phyloP scores from a whole-genome alignment of 768 basidiomycete species.

The Tubosaeta sp. region DNA sequence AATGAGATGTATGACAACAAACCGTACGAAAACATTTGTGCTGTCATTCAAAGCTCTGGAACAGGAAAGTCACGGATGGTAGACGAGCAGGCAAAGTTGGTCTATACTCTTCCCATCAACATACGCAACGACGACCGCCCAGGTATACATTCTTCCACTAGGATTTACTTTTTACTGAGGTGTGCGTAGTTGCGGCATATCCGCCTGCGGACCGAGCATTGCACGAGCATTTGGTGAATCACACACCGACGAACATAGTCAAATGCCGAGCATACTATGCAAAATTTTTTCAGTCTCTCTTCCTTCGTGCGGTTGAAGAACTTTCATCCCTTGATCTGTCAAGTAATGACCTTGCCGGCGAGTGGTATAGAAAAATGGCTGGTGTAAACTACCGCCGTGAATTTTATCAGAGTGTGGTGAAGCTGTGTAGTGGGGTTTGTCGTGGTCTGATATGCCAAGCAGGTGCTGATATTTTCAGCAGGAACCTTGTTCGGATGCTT shows the following conservation, averaged over 20 bases:
- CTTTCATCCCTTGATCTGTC: neutral
- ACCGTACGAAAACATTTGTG: neutral
- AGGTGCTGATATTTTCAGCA: neutral
- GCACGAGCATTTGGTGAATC: neutral
- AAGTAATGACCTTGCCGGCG: neutral
- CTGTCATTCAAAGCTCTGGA: slow-evolving; percentile 2
- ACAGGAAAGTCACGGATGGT: slow-evolving; percentile 7
- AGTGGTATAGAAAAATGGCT: neutral
- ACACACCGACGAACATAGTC: neutral
- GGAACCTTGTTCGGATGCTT: neutral
- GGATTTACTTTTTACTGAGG: neutral
- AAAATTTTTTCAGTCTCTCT: neutral
- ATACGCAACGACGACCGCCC: neutral
- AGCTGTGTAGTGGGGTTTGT: neutral
- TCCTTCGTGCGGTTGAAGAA: neutral
- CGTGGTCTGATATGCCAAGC: neutral
- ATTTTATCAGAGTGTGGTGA: neutral
- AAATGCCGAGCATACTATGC: neutral
- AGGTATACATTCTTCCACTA: neutral
- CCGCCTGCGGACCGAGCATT: neutral
- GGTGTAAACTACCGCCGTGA: neutral
- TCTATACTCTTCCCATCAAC: slow-evolving; percentile 5
- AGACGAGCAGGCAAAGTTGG: slow-evolving; percentile 5
- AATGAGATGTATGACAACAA: neutral
- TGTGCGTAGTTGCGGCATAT: neutral